Conservation (phyloP, 2,329 filamentous ascomycete genomes). For the Aciculosporium take region DNA sequence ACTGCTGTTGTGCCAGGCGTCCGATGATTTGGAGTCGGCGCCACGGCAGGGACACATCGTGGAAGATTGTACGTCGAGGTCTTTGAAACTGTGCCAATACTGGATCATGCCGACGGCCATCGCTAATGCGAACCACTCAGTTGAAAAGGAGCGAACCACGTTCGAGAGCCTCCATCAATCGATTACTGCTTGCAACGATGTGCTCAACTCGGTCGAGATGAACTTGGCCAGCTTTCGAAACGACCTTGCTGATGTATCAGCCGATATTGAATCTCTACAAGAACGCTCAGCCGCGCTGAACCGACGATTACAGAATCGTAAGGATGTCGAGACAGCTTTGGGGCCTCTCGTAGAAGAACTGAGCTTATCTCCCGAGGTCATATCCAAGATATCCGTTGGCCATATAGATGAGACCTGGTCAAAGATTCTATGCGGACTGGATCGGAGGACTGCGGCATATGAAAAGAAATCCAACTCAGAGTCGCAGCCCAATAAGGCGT, state of each 20-base stretch:
- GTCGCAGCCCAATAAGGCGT: slow-evolving; percentile 53
- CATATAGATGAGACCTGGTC: slow-evolving; percentile 84
- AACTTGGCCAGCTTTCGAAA: slow-evolving; percentile 89
- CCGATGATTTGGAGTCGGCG: slow-evolving; percentile 8
- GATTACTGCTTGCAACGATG: slow-evolving; percentile 81
- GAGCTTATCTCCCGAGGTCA: slow-evolving; percentile 69
- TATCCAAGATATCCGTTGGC: slow-evolving; percentile 76
- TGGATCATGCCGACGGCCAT: neutral
- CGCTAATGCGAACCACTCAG: slow-evolving; percentile 23
- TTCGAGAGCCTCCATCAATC: slow-evolving; percentile 85
- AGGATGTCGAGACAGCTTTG: slow-evolving; percentile 74
- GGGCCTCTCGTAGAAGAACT: slow-evolving; percentile 85
- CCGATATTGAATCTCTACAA: slow-evolving; percentile 89
- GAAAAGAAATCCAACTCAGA: slow-evolving; percentile 47
- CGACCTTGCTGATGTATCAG: slow-evolving; percentile 80
- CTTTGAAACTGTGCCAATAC: neutral
- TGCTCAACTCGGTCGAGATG: slow-evolving; percentile 80
- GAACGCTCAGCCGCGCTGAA: slow-evolving; percentile 72
- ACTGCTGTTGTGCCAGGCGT: slow-evolving; percentile 34
- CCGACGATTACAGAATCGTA: slow-evolving; percentile 74
- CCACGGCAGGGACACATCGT: slow-evolving; percentile 44
- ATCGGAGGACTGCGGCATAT: slow-evolving; percentile 59
- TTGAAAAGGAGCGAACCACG: slow-evolving; percentile 66
- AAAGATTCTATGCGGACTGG: slow-evolving; percentile 67
- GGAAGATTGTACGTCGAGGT: slow-evolving; percentile 50